Evolutionary conservation across 495 filamentous ascomycete species (phyloP), one percentile per base, ranked within the genome.

Genomic region (Talaromyces borbonicus): DNA sequence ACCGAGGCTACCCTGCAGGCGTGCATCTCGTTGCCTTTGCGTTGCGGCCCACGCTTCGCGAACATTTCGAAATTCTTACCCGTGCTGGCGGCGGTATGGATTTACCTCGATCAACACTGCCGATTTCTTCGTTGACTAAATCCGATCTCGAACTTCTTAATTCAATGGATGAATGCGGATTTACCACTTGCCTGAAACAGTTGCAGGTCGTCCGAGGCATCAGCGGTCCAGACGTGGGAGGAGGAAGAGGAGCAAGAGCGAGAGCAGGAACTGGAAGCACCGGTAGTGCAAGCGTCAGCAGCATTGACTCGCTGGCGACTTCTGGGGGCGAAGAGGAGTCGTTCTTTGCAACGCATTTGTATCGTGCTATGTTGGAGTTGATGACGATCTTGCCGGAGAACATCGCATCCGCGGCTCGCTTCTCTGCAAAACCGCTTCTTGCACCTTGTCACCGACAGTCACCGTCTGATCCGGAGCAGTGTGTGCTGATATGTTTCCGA

Each of bases 11-110:
- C 23, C 67, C 74, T 3, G 66, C 83, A 18, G 86, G 84, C 1
- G 83, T 88, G 11, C 83, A 90, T 53, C 53, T 95, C 0, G 80
- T 80, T 31, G 75, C 83, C 32, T 95, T 90, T 50, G 78, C 81
- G 5, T 68, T 90, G 47, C 77, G 83, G 19, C 78, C 85, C 2
- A 72, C 78, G 5, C 62, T 84, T 4, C 74, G 75, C 33, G 73
- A 75, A 49, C 80, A 79, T 16, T 89, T 87, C 51, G 84, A 93
- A 49, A 66, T 95, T 33, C 67, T 92, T 26, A 84, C 85, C 20
- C 74, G 76, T 15, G 78, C 73, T 48, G 71, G 76, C 33, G 68
- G 72, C 11, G 74, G 72, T 11, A 83, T 84, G 49, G 73, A 80
- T 24, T 63, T 95, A 1, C 89, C 88, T 3, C 78, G 77, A 11